Evolutionary conservation across 768 basidiomycete species (phyloP).

Genomic region (Leccinum pellstonianum): DNA sequence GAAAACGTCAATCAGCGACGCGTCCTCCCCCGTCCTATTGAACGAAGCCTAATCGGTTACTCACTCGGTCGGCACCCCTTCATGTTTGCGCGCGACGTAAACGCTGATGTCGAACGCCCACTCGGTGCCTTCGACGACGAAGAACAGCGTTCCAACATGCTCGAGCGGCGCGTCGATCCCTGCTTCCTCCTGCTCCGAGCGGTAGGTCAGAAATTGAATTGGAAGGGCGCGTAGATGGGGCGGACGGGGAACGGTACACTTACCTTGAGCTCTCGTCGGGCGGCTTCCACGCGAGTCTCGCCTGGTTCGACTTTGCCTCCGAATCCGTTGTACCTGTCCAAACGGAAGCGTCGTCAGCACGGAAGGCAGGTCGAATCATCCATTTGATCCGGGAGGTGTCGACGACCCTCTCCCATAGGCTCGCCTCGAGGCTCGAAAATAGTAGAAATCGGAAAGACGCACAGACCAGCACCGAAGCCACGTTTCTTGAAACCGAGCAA

Average conservation of each 20-base stretch:
- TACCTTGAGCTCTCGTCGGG: slow-evolving; percentile 71
- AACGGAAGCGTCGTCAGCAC: slow-evolving; percentile 1
- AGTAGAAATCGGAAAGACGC: slow-evolving; percentile 12
- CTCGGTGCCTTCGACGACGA: slow-evolving; percentile 51
- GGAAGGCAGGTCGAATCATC: not conserved
- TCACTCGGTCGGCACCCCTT: slow-evolving; percentile 66
- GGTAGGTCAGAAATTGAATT: not conserved
- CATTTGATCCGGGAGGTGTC: not conserved
- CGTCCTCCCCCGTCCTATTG: not conserved
- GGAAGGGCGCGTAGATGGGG: not conserved
- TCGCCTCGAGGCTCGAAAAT: not conserved
- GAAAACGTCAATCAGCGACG: not conserved
- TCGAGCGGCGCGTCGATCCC: slow-evolving; percentile 66
- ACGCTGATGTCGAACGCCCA: slow-evolving; percentile 72
- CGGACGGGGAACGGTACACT: not conserved
- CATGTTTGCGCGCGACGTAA: slow-evolving; percentile 61
- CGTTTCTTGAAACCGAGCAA: slow-evolving; percentile 79
- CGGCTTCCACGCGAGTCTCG: slow-evolving; percentile 69
- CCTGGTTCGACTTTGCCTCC: slow-evolving; percentile 82
- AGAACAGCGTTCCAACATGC: slow-evolving; percentile 65
- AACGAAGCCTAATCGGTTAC: slow-evolving; percentile 18
- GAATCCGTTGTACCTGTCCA: slow-evolving; percentile 77
- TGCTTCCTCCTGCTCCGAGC: slow-evolving; percentile 67
- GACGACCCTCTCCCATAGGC: not conserved
- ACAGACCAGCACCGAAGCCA: slow-evolving; percentile 69